Conservation (phyloP, 345 rosid genomes). For the Citrus unshiu region DNA sequence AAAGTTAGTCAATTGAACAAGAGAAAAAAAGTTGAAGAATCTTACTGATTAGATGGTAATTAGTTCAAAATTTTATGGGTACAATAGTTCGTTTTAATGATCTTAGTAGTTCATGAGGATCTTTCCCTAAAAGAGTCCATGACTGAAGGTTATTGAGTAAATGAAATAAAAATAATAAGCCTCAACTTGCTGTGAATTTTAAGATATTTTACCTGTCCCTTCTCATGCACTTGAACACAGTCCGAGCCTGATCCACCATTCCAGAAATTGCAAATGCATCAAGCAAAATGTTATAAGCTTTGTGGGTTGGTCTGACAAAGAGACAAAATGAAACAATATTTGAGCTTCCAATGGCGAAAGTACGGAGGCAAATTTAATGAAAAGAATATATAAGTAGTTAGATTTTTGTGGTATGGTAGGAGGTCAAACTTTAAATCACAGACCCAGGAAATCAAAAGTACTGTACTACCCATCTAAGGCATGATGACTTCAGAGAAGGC, state of each 20-base stretch:
- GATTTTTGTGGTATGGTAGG: not conserved
- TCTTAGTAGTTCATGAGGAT: not conserved
- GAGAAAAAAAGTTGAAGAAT: not conserved
- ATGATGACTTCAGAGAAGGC: not conserved
- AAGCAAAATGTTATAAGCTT: conserved; percentile 92
- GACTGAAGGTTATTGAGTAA: not conserved
- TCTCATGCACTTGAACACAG: conserved; percentile 90
- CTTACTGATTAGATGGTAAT: not conserved
- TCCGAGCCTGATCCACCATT: conserved; percentile 93
- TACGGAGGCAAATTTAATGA: not conserved
- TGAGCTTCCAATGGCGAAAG: not conserved
- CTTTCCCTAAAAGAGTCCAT: not conserved
- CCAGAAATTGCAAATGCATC: conserved; percentile 95
- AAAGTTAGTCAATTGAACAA: not conserved
- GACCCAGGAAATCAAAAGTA: not conserved
- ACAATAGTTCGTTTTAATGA: not conserved
- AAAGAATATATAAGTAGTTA: not conserved
- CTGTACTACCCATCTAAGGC: not conserved
- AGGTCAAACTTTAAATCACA: not conserved
- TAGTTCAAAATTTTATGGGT: not conserved
- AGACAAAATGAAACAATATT: not conserved
- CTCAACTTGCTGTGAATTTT: conserved; percentile 4
- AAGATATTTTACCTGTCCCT: conserved; percentile 63
- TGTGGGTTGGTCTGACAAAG: conserved; percentile 72
- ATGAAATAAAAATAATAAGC: conserved; percentile 3